Evolutionary conservation across 805 yeast genomes (phyloP).

Genomic region (Candida succiphila): DNA sequence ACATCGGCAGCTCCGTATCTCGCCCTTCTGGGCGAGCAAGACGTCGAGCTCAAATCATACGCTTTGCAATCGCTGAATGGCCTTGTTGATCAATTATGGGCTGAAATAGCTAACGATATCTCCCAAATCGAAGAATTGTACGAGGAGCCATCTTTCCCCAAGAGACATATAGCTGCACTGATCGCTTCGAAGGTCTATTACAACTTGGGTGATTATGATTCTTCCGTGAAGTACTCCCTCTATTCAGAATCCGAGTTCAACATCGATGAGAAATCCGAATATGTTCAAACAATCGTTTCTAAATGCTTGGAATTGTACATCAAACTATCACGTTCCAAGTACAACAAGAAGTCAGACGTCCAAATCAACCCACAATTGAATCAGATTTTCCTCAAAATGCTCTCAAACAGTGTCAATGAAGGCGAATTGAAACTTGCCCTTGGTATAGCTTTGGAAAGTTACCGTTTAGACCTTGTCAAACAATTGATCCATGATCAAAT

Average conservation of each 20-base stretch:
- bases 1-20: constrained; percentile 88
- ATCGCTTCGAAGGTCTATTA: constrained; percentile 85
- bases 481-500: constrained; percentile 15
- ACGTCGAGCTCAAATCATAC: constrained; percentile 64
- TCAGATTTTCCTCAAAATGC: constrained; percentile 76
- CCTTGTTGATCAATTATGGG: constrained; percentile 89
- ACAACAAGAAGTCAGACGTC: constrained; percentile 22
- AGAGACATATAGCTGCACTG: constrained; percentile 79
- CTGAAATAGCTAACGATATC: constrained; percentile 89
- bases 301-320: constrained; percentile 85
- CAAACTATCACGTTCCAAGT: constrained; percentile 39
- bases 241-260: constrained; percentile 77
- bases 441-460: constrained; percentile 86
- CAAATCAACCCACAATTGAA: constrained; percentile 53
- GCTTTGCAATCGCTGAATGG: constrained; percentile 77
- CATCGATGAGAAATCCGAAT: constrained; percentile 69
- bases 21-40: constrained; percentile 81
- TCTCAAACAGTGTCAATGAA: constrained; percentile 60
- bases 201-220: constrained; percentile 87
- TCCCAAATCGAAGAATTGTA: constrained; percentile 83
- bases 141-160: constrained; percentile 72
- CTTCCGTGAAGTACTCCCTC: constrained; percentile 82
- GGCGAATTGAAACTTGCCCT: constrained; percentile 74
- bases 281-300: constrained; percentile 86
- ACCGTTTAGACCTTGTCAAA: constrained; percentile 73